Evolutionary conservation across 495 filamentous ascomycete species (phyloP).

Genomic region (Ascobolus immersus): DNA sequence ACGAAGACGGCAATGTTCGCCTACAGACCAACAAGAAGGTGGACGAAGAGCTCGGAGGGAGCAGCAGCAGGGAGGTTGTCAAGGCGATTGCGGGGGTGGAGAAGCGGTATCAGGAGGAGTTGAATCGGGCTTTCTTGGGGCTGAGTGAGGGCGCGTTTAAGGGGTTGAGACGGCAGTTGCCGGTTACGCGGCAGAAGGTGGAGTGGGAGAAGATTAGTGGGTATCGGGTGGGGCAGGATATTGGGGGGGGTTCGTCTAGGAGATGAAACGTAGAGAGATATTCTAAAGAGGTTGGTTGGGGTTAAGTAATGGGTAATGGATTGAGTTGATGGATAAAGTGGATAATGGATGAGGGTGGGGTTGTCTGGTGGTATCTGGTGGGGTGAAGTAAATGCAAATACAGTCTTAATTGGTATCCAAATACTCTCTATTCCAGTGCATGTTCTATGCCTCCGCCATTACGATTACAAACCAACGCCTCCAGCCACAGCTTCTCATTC

Average conservation of each 20-base stretch:
- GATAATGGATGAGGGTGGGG: constrained; percentile 21
- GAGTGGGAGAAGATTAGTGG: constrained; percentile 99
- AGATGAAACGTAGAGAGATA: no score
- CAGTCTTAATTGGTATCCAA: not conserved
- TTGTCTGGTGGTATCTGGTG: constrained; percentile 4
- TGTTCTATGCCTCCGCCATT: not conserved
- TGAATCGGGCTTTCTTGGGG: constrained; percentile 68
- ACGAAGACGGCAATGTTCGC: constrained; percentile 95
- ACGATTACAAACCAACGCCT: not conserved
- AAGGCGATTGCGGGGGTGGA: constrained; percentile 53
- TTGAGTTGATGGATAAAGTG: constrained; percentile 4
- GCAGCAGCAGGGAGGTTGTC: constrained; percentile 39
- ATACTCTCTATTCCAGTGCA: constrained; percentile 2
- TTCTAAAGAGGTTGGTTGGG: no score
- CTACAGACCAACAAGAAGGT: constrained; percentile 63
- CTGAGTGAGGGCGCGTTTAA: constrained; percentile 91
- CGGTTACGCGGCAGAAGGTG: constrained; percentile 92
- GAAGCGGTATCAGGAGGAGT: constrained; percentile 83
- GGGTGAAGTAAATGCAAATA: not conserved
- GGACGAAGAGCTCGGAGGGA: constrained; percentile 25
- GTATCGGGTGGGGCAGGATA: constrained; percentile 58
- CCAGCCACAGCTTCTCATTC: no score
- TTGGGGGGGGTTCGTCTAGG: constrained; percentile 21
- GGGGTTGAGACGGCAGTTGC: constrained; percentile 69
- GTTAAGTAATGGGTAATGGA: no score